Conservation (phyloP, 495 filamentous ascomycete species). For the Neurospora sp. region DNA sequence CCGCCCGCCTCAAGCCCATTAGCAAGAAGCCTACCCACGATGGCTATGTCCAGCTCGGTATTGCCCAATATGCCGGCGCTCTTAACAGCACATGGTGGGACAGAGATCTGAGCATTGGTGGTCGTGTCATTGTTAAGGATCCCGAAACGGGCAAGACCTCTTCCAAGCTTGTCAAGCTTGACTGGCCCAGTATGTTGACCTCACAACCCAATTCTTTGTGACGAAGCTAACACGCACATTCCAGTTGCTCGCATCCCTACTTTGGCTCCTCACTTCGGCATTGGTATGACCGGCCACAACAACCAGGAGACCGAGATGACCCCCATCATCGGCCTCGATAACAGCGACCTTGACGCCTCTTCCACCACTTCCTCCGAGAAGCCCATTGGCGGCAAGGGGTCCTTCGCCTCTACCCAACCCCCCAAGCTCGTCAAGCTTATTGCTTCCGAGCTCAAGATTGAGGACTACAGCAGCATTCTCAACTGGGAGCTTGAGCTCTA, state of each 20-base stretch:
- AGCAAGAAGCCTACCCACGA: constrained; percentile 68
- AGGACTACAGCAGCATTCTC: constrained; percentile 60
- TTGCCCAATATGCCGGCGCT: constrained; percentile 85
- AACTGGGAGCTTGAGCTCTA: constrained; percentile 98
- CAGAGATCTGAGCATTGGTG: constrained; percentile 81
- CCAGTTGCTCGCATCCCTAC: constrained; percentile 81
- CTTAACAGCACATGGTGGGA: constrained; percentile 90
- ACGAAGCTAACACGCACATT: neutral
- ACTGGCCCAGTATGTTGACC: constrained; percentile 57
- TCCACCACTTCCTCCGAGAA: constrained; percentile 18
- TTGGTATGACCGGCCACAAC: constrained; percentile 61
- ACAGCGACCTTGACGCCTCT: constrained; percentile 41
- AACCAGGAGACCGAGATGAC: constrained; percentile 93
- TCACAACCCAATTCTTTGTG: neutral
- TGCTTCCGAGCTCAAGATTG: constrained; percentile 57
- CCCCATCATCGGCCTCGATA: constrained; percentile 84
- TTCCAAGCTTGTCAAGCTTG: constrained; percentile 75
- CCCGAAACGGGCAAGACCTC: constrained; percentile 63
- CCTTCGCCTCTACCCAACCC: constrained; percentile 74
- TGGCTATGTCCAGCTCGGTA: constrained; percentile 80
- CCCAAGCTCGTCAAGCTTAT: constrained; percentile 76
- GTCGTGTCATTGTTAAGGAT: constrained; percentile 75
- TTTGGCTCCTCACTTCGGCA: constrained; percentile 87
- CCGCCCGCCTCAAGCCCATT: constrained; percentile 80
- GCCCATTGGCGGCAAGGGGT: constrained; percentile 38